Evolutionary conservation across 2,329 filamentous ascomycete genomes (phyloP).

Genomic region (Pyrenophora graminea): DNA sequence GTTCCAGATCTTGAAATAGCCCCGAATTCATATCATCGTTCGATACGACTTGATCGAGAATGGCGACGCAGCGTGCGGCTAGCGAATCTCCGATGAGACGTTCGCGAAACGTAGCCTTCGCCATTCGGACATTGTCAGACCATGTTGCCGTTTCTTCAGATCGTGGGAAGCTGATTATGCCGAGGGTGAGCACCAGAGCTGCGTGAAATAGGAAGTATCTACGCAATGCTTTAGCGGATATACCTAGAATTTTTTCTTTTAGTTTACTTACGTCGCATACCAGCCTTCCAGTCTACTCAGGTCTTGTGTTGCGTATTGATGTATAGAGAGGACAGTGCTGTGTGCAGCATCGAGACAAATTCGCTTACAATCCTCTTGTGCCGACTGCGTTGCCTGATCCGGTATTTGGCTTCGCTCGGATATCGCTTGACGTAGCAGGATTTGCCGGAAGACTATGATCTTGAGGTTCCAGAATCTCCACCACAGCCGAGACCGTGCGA

Average conservation of each 20-base stretch:
- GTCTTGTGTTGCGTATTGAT: slow-evolving; percentile 25
- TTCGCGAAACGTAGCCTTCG: slow-evolving; percentile 26
- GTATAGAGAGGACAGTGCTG: slow-evolving; percentile 28
- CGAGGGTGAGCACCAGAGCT: slow-evolving; percentile 29
- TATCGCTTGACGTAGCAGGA: slow-evolving; percentile 29
- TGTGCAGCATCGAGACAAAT: slow-evolving; percentile 33
- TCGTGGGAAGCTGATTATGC: slow-evolving; percentile 31
- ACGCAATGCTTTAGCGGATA: not conserved
- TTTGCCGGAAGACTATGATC: slow-evolving; percentile 33
- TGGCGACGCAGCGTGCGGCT: slow-evolving; percentile 32
- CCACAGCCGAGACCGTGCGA: slow-evolving; percentile 30
- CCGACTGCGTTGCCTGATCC: slow-evolving; percentile 20
- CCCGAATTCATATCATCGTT: slow-evolving; percentile 22
- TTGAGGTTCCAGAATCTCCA: slow-evolving; percentile 36
- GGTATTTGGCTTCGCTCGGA: slow-evolving; percentile 27
- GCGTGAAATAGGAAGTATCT: slow-evolving; percentile 35
- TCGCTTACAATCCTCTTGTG: slow-evolving; percentile 29
- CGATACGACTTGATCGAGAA: slow-evolving; percentile 30
- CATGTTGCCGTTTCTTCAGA: slow-evolving; percentile 19
- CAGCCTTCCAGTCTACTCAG: slow-evolving; percentile 30
- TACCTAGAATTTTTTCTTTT: not conserved
- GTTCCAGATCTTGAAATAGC: slow-evolving; percentile 22
- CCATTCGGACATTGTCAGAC: slow-evolving; percentile 29
- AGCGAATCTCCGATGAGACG: slow-evolving; percentile 29
- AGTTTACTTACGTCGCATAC: slow-evolving; percentile 30